Evolutionary conservation across 306 rosid genomes (phyloP).

Genomic region (Trifolium pratense): DNA sequence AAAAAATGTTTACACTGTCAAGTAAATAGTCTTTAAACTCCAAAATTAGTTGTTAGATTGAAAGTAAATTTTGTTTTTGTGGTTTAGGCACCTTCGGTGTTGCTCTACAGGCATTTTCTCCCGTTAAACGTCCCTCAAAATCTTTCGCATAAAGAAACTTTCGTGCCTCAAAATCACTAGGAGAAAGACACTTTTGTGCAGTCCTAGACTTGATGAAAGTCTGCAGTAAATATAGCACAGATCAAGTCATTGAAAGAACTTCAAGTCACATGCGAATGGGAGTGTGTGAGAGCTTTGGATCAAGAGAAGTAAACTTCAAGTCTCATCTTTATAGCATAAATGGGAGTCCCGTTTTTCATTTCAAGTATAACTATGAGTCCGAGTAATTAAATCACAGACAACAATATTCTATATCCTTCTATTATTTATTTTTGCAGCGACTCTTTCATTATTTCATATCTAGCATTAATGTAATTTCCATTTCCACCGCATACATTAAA

Average conservation of each 20-base stretch:
- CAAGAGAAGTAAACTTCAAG: not conserved
- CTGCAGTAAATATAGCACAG: conserved; percentile 46
- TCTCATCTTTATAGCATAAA: not conserved
- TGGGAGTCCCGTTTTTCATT: conserved; percentile 18
- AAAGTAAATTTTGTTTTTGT: conserved; percentile 28
- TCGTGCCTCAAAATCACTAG: conserved; percentile 49
- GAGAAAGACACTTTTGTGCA: conserved; percentile 47
- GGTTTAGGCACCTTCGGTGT: conserved; percentile 48
- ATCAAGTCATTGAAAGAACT: conserved; percentile 25
- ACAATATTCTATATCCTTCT: not conserved
- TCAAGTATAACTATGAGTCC: conserved; percentile 14
- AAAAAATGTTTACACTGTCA: not conserved
- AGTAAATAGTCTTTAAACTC: conserved; percentile 39
- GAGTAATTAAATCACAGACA: not conserved
- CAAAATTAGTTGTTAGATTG: conserved; percentile 5
- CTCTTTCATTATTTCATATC: not conserved
- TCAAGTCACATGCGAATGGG: not conserved
- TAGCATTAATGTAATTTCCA: conserved; percentile 17
- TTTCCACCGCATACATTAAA: not conserved
- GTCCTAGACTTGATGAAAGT: conserved; percentile 48
- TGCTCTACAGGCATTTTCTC: conserved; percentile 34
- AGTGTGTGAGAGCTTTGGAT: not conserved
- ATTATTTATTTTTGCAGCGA: not conserved
- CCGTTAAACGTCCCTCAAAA: conserved; percentile 47
- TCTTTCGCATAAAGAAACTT: conserved; percentile 50